These are phyloP conservation scores for Monosporascus sp. DNA, from an alignment of 2,329 filamentous ascomycete species.

Conservation along the genomic window DNA sequence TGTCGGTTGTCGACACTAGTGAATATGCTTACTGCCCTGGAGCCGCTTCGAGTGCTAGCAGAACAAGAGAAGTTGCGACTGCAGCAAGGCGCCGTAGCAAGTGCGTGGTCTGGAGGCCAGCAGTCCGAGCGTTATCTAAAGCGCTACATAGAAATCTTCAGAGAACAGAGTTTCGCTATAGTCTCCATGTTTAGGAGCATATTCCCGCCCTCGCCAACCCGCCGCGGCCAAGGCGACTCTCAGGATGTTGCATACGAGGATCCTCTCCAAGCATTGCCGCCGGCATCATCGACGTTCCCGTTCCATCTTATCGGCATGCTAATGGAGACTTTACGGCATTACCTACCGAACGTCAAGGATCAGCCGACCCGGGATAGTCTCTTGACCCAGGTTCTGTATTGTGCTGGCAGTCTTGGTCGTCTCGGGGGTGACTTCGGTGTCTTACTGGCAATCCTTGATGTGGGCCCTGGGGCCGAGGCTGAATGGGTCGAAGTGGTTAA, in stretches of 20 bases:
- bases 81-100: conserved; percentile 33
- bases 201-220: conserved; percentile 49
- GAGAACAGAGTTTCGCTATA: conserved; percentile 94
- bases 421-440: conserved; percentile 91
- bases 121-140: conserved; percentile 94
- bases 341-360: conserved; percentile 79
- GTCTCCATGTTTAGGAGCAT: conserved; percentile 92
- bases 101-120: conserved; percentile 65
- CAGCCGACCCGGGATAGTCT: conserved; percentile 78
- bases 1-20: conserved; percentile 79
- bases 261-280: conserved; percentile 60
- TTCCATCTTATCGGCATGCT: conserved; percentile 78
- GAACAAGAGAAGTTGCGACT: conserved; percentile 69
- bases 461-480: conserved; percentile 42
- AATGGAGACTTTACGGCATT: conserved; percentile 67
- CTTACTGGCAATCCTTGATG: conserved; percentile 63
- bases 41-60: conserved; percentile 80
- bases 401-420: conserved; percentile 82
- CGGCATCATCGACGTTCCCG: conserved; percentile 77
- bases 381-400: conserved; percentile 88
- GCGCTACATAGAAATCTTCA: conserved; percentile 93
- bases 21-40: conserved; percentile 73
- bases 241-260: conserved; percentile 23
- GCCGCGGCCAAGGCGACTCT: conserved; percentile 7
- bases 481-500: conserved; percentile 89